Evolutionary conservation across 441 rosid genomes (phyloP), one percentile per base, ranked within the genome.

Genomic region (Viola pubescens): DNA sequence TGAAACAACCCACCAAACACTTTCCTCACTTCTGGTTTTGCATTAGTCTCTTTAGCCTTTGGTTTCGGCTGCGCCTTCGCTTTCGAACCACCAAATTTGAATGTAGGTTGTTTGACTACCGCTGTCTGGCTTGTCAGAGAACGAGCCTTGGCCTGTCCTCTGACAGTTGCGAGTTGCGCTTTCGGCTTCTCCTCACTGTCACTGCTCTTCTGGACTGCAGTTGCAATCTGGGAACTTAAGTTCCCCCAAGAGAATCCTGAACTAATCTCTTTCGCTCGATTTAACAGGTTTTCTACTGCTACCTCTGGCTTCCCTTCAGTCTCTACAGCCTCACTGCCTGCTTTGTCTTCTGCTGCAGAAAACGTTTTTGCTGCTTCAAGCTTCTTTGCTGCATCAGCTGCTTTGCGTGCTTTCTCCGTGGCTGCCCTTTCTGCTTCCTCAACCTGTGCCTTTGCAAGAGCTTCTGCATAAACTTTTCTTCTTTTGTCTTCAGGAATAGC

Each of bases 101-200:
- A 70, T 47, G 62, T 41, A 5, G 79, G 40, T 63, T 70, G 78
- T 67, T 75, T 87, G 11, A 80, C 73, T 50, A 62, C 77, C 42
- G 95, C 96, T 77, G 79, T 87, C 71, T 77, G 70, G 60, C 82
- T 57, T 1, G 80, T 79, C 61, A 92, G 77, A 14, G 74, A 75
- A 64, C 82, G 84, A 19, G 96, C 98, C 75, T 76, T 87, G 1
- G 91, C 86, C 64, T 86, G 96, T 63, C 98, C 98, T 62, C 97
- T 76, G 2, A 87, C 78, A 0, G 97, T 87, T 45, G 98, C 97
- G n/a, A 92, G 39, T 82, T 84, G 95, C 52, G 81, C 84, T 56
- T 74, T 77, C 6, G 82, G 73, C 37, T 73, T 74, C 60, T 79
- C 80, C 8, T 48, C 58, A 1, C 53, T 54, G 8, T 48, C 58